Conservation (phyloP, 2,329 filamentous ascomycete species). For the Xylaria polymorpha region DNA sequence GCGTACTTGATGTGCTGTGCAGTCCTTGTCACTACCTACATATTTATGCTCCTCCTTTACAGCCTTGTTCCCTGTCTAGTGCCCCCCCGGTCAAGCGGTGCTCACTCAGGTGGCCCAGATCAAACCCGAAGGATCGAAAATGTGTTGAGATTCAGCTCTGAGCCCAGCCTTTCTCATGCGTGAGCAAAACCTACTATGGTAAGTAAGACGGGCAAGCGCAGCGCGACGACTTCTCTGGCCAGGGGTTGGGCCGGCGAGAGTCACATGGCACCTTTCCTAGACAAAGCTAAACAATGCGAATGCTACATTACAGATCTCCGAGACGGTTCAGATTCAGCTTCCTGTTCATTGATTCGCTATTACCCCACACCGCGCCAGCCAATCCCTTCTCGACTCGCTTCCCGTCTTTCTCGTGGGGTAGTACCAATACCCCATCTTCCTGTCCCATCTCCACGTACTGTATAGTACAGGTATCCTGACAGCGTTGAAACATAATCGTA, state of each 20-base stretch:
- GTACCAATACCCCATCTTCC: constrained; percentile 12
- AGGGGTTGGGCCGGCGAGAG: constrained; percentile 8
- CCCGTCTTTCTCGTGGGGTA: constrained; percentile 12
- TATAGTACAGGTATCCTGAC: no score
- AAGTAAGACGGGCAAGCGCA: neutral
- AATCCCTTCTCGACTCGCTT: constrained; percentile 20
- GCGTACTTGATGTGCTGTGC: neutral
- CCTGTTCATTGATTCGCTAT: constrained; percentile 30
- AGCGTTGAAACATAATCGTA: constrained; percentile 14
- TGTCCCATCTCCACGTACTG: no score
- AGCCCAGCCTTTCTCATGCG: neutral
- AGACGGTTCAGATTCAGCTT: constrained; percentile 4
- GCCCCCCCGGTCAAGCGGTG: constrained; percentile 20
- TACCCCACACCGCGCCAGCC: constrained; percentile 33
- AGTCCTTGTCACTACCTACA: neutral
- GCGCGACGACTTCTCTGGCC: neutral
- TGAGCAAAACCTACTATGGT: neutral
- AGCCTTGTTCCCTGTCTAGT: neutral
- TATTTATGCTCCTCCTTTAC: neutral
- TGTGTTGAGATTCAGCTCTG: constrained; percentile 9
- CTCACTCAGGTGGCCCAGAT: constrained; percentile 8
- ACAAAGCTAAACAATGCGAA: constrained; percentile 13
- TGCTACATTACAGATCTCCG: neutral
- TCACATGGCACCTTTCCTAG: constrained; percentile 21
- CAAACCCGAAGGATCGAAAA: neutral